Percentiles rank a stretch among this genome's conserved stretches.
phyloP scores from a whole-genome alignment of 2,329 filamentous ascomycete species.

The Fusarium ramigenum region DNA sequence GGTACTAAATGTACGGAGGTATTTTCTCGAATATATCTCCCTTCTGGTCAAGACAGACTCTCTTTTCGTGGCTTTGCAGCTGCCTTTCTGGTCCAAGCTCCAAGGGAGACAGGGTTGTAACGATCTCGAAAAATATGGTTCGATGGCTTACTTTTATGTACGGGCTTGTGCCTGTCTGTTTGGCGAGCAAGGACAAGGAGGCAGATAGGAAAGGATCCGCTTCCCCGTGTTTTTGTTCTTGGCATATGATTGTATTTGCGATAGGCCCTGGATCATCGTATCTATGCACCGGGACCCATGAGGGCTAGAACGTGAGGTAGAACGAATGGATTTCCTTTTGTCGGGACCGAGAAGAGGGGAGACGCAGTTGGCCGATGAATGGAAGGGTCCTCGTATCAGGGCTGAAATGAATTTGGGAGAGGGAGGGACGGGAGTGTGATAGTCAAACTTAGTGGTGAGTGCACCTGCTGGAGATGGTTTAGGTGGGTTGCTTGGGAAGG shows the following conservation, averaged over 20 bases:
- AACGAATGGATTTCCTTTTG: neutral
- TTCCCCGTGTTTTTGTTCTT: slow-evolving; percentile 28
- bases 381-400: neutral
- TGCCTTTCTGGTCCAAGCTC: slow-evolving; percentile 28
- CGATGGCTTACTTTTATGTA: slow-evolving; percentile 12
- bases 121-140: slow-evolving; percentile 8
- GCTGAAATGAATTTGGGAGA: neutral
- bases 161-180: slow-evolving; percentile 12
- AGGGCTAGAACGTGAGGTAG: neutral
- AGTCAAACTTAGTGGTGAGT: slow-evolving; percentile 23
- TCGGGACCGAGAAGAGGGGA: slow-evolving; percentile 18
- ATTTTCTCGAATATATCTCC: neutral
- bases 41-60: neutral
- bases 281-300: neutral
- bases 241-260: slow-evolving; percentile 16
- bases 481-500: slow-evolving; percentile 9
- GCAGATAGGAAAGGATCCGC: slow-evolving; percentile 16
- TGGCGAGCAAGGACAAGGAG: slow-evolving; percentile 2
- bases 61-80: slow-evolving; percentile 17
- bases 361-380: slow-evolving; percentile 18
- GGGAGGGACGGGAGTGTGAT: slow-evolving; percentile 27
- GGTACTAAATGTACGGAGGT: neutral
- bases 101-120: neutral
- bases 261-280: neutral
- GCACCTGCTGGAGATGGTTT: slow-evolving; percentile 34